Evolutionary conservation across 768 basidiomycete species (phyloP), one percentile per base, ranked within the genome.

Genomic region (Trametes cubensis): DNA sequence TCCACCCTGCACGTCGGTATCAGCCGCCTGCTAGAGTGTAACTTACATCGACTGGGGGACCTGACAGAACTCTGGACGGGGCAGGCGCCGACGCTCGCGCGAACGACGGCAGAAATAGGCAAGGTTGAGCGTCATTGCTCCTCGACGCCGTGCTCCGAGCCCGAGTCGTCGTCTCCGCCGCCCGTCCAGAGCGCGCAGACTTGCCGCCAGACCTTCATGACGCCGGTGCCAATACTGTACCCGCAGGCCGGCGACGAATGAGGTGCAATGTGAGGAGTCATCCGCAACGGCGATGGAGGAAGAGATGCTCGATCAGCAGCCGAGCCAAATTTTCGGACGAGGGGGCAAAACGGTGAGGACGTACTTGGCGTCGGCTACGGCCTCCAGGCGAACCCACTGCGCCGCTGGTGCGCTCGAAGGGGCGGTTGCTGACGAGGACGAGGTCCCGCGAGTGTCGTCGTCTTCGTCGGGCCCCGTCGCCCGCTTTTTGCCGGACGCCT

Each of bases 141-240:
- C 18, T 52, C 50, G 44, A 17, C 20, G 51, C 23, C 50, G 58
- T 13, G 20, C 10, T 34, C 39, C 17, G 15, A 17, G 41, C n/a
- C 38, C 10, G 21, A 6, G 28, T 15, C 10, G 14, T 20, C 61
- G 55, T 15, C 46, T 56, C 17, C 48, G 30, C 34, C 23, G 23
- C 42, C 54, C 28, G 66, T 68, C 86, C 86, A 87, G 49, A 82
- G 71, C 48, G 72, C 71, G 60, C 78, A 79, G 38, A 77, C 83
- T 50, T 80, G 74, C 55, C 83, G 82, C 90, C 89, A 92, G 55
- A 91, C 80, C 75, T 92, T 92, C 69, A 83, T 68, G 39, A 89
- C 83, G 25, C 90, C 90, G 15, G 87, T 90, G 64, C 89, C 85
- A 66, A 90, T 85, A 69, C 90, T 92, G 68, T 53, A 26, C 23